phyloP scores from a whole-genome alignment of 139 green algal species.

The Edaphochlamys debaryana region DNA sequence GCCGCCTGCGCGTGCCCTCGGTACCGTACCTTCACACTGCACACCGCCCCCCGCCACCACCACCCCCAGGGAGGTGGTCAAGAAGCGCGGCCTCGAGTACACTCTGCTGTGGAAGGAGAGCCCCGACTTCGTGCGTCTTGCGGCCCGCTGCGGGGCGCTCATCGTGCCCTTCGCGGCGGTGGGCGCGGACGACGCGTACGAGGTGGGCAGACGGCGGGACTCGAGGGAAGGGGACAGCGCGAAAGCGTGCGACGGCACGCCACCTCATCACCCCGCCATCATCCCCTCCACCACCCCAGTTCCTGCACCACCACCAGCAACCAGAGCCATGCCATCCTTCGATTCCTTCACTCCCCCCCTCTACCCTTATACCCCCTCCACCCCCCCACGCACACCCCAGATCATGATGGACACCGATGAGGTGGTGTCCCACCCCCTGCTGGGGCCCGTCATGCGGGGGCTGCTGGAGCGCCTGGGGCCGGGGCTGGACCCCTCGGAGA shows the following conservation, averaged over 20 bases:
- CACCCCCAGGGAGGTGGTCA: constrained; percentile 42
- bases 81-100: constrained; percentile 76
- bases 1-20: too few species aligned
- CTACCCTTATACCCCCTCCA: not conserved
- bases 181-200: constrained; percentile 76
- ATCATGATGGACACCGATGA: constrained; percentile 64
- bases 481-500: constrained; percentile 50
- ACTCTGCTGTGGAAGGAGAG: constrained; percentile 80
- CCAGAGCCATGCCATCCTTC: too few species aligned
- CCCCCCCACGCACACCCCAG: not conserved
- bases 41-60: too few species aligned
- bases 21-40: too few species aligned
- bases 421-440: constrained; percentile 56
- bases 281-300: too few species aligned
- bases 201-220: too few species aligned
- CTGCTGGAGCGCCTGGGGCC: constrained; percentile 37
- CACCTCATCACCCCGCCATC: not conserved
- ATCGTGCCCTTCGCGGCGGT: constrained; percentile 85
- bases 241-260: too few species aligned
- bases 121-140: constrained; percentile 86
- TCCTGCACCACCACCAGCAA: too few species aligned
- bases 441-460: constrained; percentile 50
- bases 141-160: constrained; percentile 67
- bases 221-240: too few species aligned
- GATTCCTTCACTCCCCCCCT: too few species aligned